These are phyloP conservation scores for Chrysopogon serrulatus DNA, from an alignment of 176 grass and related monocot genomes.

Conservation along the genomic window DNA sequence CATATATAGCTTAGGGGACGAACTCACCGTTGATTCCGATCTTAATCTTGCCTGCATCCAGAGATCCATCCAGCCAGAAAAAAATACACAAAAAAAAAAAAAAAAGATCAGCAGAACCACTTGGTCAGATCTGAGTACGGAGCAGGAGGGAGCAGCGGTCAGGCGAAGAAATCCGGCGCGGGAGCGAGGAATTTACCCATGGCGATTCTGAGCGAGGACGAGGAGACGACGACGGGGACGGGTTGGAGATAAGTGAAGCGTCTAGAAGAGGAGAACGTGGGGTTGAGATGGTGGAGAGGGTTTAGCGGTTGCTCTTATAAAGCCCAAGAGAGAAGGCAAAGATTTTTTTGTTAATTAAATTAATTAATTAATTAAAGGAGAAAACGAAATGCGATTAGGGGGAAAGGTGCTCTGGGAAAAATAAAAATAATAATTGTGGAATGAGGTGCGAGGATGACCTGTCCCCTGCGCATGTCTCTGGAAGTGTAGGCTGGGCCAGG, in stretches of 20 bases:
- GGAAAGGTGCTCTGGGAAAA: neutral
- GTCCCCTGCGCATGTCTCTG: neutral
- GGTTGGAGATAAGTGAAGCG: neutral
- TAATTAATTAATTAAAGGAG: neutral
- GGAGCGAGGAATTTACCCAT: conserved; percentile 29
- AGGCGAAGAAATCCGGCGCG: fast-evolving
- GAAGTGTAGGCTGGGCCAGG: neutral
- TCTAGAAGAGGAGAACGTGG: neutral
- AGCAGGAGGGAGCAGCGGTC: neutral
- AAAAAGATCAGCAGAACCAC: neutral
- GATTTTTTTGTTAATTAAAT: neutral
- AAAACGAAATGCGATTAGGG: neutral
- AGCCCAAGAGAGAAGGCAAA: neutral
- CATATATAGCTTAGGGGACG: too few relatives aligned
- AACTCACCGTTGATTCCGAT: conserved; percentile 69
- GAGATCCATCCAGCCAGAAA: neutral
- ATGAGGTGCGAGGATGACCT: conserved; percentile 25
- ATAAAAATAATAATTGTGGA: neutral
- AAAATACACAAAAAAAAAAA: neutral
- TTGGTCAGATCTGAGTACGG: neutral
- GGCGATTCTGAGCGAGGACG: neutral
- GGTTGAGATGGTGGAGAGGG: neutral
- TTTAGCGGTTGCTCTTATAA: neutral
- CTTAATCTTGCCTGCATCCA: conserved; percentile 50
- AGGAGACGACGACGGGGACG: neutral